Evolutionary conservation across 2,329 filamentous ascomycete species (phyloP), one percentile per base, ranked within the genome.

Genomic region (Colletotrichum sp.): DNA sequence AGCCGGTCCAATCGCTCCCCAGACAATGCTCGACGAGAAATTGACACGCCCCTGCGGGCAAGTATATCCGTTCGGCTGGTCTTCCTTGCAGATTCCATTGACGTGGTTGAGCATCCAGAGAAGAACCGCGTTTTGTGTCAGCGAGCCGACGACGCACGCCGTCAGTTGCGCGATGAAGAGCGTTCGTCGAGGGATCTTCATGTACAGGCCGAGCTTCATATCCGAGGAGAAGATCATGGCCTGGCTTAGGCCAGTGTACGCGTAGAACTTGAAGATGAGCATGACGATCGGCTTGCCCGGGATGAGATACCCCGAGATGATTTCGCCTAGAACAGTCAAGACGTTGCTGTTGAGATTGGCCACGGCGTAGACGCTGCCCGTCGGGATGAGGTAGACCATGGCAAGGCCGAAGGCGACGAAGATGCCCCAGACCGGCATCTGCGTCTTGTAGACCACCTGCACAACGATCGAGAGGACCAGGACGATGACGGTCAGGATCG

Each of bases 161-260:
- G 92, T 90, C 12, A 93, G 84, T 78, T 93, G 91, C 3, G 89
- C 90, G 79, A 92, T 90, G 83, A 93, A 92, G 11, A 92, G 88
- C 0, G 88, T 85, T 8, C 89, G 88, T 3, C 91, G 91, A 0
- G 91, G 90, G 1, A 93, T 87, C 70, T 93, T 90, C 88, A 92
- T 85, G 72, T 86, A 86, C 39, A 85, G 81, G 1, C 85, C 87
- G 8, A 89, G 81, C 75, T 88, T 89, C 62, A 88, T 80, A 72
- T 88, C 87, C 62, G 93, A 90, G 0, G 92, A 82, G 71, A 87
- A 86, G 61, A 80, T 79, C 12, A 87, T 78, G 3, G 84, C 84
- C 19, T 86, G 84, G 6, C 81, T 80, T 22, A 82, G 82, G 0
- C 84, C 82, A 6, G 84, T 80, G 76, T 82, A 85, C 4, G 71